A percentile compares a stretch with the other conserved stretches of the same genome.
These are phyloP conservation scores for Ganoderma leucocontextum DNA, from an alignment of 1,284 basidiomycete species.

Conservation along the genomic window DNA sequence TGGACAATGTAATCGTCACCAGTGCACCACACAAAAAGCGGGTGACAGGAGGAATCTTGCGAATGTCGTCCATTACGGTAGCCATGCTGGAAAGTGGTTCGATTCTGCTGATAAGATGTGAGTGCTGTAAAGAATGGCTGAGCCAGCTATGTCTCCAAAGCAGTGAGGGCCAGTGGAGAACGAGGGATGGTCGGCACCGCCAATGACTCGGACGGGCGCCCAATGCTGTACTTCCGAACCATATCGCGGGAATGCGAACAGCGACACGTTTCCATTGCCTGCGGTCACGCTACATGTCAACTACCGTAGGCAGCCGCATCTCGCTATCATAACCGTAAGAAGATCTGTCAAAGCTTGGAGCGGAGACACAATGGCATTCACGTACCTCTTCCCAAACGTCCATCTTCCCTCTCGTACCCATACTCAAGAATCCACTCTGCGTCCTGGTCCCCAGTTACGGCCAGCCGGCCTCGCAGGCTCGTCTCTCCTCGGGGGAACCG, in stretches of 20 bases:
- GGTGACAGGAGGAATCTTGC: conserved; percentile 89
- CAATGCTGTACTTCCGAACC: neutral
- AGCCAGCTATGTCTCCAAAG: neutral
- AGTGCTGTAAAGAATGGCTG: neutral
- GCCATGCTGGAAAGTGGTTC: conserved; percentile 33
- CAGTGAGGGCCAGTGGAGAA: neutral
- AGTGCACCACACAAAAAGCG: conserved; percentile 73
- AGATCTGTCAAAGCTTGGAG: conserved; percentile 8
- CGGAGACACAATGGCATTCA: neutral
- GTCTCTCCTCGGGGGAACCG: conserved; percentile 42
- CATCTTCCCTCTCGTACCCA: neutral
- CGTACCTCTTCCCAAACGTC: neutral
- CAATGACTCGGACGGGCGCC: conserved; percentile 2
- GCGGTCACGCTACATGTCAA: neutral
- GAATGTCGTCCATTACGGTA: conserved; percentile 60
- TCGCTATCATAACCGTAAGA: neutral
- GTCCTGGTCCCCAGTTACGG: conserved; percentile 51
- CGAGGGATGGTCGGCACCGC: neutral
- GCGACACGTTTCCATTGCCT: neutral
- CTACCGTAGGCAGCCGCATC: neutral
- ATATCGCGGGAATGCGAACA: neutral
- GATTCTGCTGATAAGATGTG: neutral
- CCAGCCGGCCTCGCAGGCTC: conserved; percentile 38
- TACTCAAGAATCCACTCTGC: conserved; percentile 44
- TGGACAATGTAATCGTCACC: conserved; percentile 67